These are phyloP conservation scores for Abelmoschus esculentus DNA, from an alignment of 345 rosid genomes.

Conservation along the genomic window DNA sequence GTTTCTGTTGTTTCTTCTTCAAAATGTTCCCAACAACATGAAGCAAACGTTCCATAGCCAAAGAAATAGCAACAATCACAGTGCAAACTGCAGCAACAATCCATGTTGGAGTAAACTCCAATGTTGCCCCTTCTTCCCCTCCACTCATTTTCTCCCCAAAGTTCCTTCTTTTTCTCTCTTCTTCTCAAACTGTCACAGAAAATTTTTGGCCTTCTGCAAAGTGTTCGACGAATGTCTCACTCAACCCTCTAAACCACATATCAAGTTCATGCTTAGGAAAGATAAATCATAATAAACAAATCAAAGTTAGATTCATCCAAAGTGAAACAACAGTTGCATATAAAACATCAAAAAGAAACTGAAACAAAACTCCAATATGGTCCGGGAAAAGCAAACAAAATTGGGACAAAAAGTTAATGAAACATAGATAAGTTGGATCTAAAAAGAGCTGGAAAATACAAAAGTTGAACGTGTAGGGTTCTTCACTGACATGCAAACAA, in stretches of 20 bases:
- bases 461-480: neutral
- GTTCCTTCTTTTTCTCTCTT: neutral
- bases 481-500: neutral
- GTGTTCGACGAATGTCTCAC: neutral
- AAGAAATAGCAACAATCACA: constrained; percentile 71
- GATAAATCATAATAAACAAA: too few species aligned
- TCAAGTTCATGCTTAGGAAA: neutral
- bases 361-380: too few species aligned
- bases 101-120: constrained; percentile 95
- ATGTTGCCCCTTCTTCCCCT: constrained; percentile 52
- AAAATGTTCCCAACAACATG: constrained; percentile 60
- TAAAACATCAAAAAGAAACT: too few species aligned
- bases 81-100: constrained; percentile 74
- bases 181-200: neutral
- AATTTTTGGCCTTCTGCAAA: neutral
- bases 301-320: neutral
- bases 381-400: too few species aligned
- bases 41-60: constrained; percentile 63
- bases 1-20: constrained; percentile 59
- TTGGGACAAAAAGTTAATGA: too few species aligned
- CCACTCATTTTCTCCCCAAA: constrained; percentile 22
- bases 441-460: neutral
- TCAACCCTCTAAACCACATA: neutral
- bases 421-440: too few species aligned
- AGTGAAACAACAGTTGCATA: neutral